Evolutionary conservation across 208 protist genomes (phyloP).

Genomic region (Borovskyia barvae): DNA sequence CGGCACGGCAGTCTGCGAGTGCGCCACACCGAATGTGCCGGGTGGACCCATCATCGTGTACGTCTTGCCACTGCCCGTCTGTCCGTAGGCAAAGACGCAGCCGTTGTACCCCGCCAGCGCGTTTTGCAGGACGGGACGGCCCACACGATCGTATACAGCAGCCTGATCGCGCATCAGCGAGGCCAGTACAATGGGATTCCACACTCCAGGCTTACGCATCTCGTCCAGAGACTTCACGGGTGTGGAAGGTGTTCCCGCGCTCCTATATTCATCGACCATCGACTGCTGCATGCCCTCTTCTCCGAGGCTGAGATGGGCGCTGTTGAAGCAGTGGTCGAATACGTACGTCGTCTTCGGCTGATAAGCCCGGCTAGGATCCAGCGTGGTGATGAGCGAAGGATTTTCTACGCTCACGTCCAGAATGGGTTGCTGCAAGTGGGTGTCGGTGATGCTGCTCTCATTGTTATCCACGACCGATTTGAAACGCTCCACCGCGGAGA

Average conservation of each 20-base stretch:
- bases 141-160: slow-evolving; percentile 64
- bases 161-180: slow-evolving; percentile 36
- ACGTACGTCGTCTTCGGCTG: slow-evolving; percentile 57
- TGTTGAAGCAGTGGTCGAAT: slow-evolving; percentile 70
- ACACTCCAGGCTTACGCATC: slow-evolving; percentile 8
- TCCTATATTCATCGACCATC: slow-evolving; percentile 2
- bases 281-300: slow-evolving; percentile 11
- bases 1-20: not conserved
- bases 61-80: slow-evolving; percentile 92
- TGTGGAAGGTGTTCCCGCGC: not conserved
- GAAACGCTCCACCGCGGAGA: slow-evolving; percentile 42
- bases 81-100: slow-evolving; percentile 90
- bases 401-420: slow-evolving; percentile 60
- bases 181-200: slow-evolving; percentile 17
- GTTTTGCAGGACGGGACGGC: slow-evolving; percentile 60
- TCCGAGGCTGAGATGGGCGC: not conserved
- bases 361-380: slow-evolving; percentile 38
- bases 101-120: slow-evolving; percentile 85
- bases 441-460: no score
- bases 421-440: no score
- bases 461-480: slow-evolving; percentile 3
- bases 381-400: slow-evolving; percentile 65
- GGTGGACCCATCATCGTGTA: slow-evolving; percentile 91
- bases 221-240: slow-evolving; percentile 12
- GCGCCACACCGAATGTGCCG: slow-evolving; percentile 9